A percentile compares a stretch with the other conserved stretches of the same genome.
phyloP scores from a whole-genome alignment of 495 filamentous ascomycete genomes.

The Aspergillus panamensis region DNA sequence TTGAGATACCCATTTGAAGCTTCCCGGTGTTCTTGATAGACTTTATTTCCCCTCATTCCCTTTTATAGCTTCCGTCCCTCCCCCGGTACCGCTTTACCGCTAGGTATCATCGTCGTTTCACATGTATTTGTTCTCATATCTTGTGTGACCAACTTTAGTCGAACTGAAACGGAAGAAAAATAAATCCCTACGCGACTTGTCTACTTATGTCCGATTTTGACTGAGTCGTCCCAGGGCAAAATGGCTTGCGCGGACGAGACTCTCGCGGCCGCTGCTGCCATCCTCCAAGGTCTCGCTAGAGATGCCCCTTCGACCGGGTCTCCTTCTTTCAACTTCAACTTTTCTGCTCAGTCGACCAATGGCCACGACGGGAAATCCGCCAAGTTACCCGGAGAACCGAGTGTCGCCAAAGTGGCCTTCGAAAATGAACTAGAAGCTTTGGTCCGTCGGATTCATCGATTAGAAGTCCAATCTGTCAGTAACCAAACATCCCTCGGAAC shows the following conservation, averaged over 20 bases:
- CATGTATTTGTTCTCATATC: conserved; percentile 12
- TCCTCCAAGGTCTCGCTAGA: conserved; percentile 61
- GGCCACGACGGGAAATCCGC: conserved; percentile 42
- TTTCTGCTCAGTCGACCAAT: conserved; percentile 32
- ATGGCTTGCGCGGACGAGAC: conserved; percentile 60
- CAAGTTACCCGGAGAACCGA: conserved; percentile 62
- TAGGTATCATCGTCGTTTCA: conserved; percentile 9
- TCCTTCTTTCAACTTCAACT: conserved; percentile 40
- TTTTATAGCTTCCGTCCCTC: conserved; percentile 26
- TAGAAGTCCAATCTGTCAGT: conserved; percentile 64
- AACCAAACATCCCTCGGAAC: conserved; percentile 58
- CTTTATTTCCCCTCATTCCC: conserved; percentile 20
- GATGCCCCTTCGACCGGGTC: conserved; percentile 40
- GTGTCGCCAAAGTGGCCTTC: conserved; percentile 60
- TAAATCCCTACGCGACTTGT: conserved; percentile 9
- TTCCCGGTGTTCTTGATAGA: conserved; percentile 25
- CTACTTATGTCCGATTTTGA: conserved; percentile 28
- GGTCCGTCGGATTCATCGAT: conserved; percentile 60
- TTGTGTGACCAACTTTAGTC: conserved; percentile 10
- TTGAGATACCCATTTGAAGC: background rate
- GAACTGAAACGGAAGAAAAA: conserved; percentile 1
- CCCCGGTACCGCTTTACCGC: conserved; percentile 9
- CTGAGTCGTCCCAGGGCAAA: conserved; percentile 36
- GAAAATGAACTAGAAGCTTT: conserved; percentile 70
- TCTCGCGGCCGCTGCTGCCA: conserved; percentile 57